Percentiles rank a stretch among this genome's conserved stretches.
Conservation (phyloP, 2,329 filamentous ascomycete species). For the Madurella mycetomatis region DNA sequence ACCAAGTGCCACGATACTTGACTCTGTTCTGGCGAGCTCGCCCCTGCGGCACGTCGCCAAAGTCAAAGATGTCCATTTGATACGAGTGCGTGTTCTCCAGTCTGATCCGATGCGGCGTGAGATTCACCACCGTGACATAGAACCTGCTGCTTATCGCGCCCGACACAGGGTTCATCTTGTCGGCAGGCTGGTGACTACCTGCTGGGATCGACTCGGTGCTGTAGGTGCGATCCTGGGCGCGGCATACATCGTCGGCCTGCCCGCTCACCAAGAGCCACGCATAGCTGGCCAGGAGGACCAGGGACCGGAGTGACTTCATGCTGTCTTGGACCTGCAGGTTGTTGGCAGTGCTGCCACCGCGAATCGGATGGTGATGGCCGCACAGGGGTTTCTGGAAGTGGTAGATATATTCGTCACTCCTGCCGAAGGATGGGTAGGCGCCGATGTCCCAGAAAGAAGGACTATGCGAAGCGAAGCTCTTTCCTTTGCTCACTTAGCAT, state of each 20-base stretch:
- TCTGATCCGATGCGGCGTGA: conserved; percentile 32
- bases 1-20: conserved; percentile 24
- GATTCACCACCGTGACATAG: conserved; percentile 34
- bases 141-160: conserved; percentile 18
- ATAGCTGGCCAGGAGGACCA: conserved; percentile 16
- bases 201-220: conserved; percentile 15
- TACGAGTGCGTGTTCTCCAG: conserved; percentile 29
- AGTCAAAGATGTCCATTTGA: conserved; percentile 32
- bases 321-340: not conserved
- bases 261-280: conserved; percentile 9
- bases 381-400: too few relatives aligned
- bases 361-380: too few relatives aligned
- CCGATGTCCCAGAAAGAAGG: not conserved
- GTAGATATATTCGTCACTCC: not conserved
- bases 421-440: not conserved
- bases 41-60: conserved; percentile 32
- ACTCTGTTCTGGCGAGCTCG: conserved; percentile 30
- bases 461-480: not conserved
- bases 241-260: conserved; percentile 10
- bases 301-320: conserved; percentile 10
- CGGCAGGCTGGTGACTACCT: conserved; percentile 14
- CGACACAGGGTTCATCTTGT: conserved; percentile 14
- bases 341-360: too few relatives aligned
- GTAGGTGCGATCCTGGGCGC: conserved; percentile 16
- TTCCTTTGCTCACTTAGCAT: not conserved